phyloP scores from a whole-genome alignment of 345 rosid genomes.

The Carallia brachiata region DNA sequence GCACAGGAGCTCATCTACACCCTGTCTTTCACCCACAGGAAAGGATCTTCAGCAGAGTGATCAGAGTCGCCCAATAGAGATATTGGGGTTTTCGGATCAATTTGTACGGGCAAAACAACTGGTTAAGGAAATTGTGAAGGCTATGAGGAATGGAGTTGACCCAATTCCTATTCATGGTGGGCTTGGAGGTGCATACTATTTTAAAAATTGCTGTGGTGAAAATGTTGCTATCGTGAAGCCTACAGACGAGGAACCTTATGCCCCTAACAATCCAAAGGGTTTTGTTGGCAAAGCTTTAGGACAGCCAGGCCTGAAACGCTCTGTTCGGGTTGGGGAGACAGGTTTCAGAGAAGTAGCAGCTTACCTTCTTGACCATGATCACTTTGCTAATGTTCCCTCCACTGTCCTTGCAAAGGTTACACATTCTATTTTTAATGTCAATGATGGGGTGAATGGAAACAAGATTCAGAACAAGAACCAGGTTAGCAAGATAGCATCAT shows the following conservation, averaged over 20 bases:
- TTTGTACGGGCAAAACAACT: conserved; percentile 23
- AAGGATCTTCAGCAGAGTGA: conserved; percentile 40
- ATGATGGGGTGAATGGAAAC: conserved; percentile 28
- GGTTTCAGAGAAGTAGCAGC: conserved; percentile 48
- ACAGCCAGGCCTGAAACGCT: conserved; percentile 45
- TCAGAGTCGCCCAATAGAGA: conserved; percentile 39
- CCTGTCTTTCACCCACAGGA: conserved; percentile 41
- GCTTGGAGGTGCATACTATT: conserved; percentile 46
- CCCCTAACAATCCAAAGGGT: conserved; percentile 48
- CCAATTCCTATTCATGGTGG: conserved; percentile 37
- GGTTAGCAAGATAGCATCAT: conserved; percentile 45
- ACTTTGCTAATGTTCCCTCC: conserved; percentile 44
- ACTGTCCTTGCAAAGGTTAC: conserved; percentile 45
- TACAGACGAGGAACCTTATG: conserved; percentile 47
- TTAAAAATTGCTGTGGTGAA: conserved; percentile 30
- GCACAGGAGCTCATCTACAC: conserved; percentile 46
- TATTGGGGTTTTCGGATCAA: conserved; percentile 34
- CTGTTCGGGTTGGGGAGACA: conserved; percentile 45
- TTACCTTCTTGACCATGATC: conserved; percentile 43
- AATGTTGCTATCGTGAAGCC: conserved; percentile 44
- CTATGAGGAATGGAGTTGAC: conserved; percentile 33
- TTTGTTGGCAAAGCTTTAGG: conserved; percentile 45
- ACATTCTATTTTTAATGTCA: conserved; percentile 38
- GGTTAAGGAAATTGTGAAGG: conserved; percentile 35
- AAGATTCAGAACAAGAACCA: conserved; percentile 19